phyloP scores from a whole-genome alignment of 441 rosid species.

The Arabidopsis hybrid region DNA sequence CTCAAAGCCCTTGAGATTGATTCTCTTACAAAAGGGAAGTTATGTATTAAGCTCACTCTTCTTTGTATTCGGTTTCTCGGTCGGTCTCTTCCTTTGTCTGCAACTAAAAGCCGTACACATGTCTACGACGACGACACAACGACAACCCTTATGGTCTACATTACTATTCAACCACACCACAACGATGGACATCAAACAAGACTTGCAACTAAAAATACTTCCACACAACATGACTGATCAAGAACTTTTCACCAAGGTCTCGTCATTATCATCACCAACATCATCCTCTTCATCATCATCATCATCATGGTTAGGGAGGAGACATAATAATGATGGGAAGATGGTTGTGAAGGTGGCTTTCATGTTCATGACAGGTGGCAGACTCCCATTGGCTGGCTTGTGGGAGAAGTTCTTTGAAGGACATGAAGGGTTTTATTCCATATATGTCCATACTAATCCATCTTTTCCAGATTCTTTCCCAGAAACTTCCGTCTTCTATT shows the following conservation, averaged over 20 bases:
- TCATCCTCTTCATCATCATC: conserved; percentile 24
- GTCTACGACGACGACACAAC: conserved; percentile 23
- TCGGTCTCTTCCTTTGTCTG: conserved; percentile 50
- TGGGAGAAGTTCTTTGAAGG: conserved; percentile 68
- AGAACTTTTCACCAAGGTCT: conserved; percentile 51
- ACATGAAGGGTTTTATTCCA: conserved; percentile 55
- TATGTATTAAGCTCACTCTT: conserved; percentile 38
- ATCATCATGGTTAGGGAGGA: conserved; percentile 38
- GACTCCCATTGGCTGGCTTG: conserved; percentile 57
- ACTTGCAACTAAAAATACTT: conserved; percentile 14
- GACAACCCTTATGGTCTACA: conserved; percentile 37
- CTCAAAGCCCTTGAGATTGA: conserved; percentile 34
- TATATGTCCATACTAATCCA: conserved; percentile 66
- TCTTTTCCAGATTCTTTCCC: conserved; percentile 46
- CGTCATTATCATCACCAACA: conserved; percentile 29
- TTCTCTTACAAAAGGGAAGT: conserved; percentile 32
- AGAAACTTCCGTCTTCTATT: conserved; percentile 50
- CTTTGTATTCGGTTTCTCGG: conserved; percentile 48
- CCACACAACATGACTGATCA: conserved; percentile 56
- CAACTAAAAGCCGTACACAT: conserved; percentile 42
- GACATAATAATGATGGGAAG: conserved; percentile 31
- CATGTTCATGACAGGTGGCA: conserved; percentile 60
- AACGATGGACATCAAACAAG: conserved; percentile 16
- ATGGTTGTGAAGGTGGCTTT: conserved; percentile 56
- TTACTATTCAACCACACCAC: conserved; percentile 34